These are phyloP conservation scores for Trypanosoma mega DNA, from an alignment of 208 protist genomes.

Conservation along the genomic window DNA sequence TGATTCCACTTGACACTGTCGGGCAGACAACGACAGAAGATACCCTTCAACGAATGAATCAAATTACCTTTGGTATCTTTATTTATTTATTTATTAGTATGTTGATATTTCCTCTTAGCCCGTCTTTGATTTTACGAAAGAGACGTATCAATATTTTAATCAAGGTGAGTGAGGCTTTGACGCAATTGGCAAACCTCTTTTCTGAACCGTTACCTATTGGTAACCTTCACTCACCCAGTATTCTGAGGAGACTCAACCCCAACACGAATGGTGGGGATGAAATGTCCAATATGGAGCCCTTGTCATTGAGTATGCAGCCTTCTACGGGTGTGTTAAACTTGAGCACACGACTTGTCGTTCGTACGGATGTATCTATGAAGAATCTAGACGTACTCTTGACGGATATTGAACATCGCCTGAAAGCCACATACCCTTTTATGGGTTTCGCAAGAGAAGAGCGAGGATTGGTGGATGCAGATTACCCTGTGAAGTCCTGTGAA, in stretches of 20 bases:
- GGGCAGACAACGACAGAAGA: slow-evolving; percentile 49
- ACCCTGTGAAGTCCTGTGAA: slow-evolving; percentile 73
- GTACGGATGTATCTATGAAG: slow-evolving; percentile 45
- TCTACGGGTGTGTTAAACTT: slow-evolving; percentile 1
- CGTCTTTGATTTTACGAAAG: slow-evolving; percentile 63
- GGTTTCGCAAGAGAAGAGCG: slow-evolving; percentile 77
- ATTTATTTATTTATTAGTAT: slow-evolving; percentile 86
- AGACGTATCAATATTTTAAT: slow-evolving; percentile 80
- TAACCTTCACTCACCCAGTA: neutral
- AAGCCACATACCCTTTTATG: slow-evolving; percentile 73
- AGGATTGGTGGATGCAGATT: slow-evolving; percentile 61
- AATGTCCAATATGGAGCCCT: neutral
- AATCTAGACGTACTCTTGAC: slow-evolving; percentile 43
- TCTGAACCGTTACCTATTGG: slow-evolving; percentile 32
- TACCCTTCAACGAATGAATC: slow-evolving; percentile 83
- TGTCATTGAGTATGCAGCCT: neutral
- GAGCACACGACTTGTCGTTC: slow-evolving; percentile 10
- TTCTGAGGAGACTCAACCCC: neutral
- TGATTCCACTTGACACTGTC: slow-evolving; percentile 77
- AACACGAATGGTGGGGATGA: neutral
- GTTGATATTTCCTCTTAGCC: slow-evolving; percentile 71
- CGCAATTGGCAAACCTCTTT: slow-evolving; percentile 63
- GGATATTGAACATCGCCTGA: slow-evolving; percentile 60
- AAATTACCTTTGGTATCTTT: slow-evolving; percentile 90
- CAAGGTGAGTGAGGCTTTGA: slow-evolving; percentile 48